Evolutionary conservation across 768 basidiomycete genomes (phyloP), one percentile per base, ranked within the genome.

Genomic region (Leccinellum rugosiceps): DNA sequence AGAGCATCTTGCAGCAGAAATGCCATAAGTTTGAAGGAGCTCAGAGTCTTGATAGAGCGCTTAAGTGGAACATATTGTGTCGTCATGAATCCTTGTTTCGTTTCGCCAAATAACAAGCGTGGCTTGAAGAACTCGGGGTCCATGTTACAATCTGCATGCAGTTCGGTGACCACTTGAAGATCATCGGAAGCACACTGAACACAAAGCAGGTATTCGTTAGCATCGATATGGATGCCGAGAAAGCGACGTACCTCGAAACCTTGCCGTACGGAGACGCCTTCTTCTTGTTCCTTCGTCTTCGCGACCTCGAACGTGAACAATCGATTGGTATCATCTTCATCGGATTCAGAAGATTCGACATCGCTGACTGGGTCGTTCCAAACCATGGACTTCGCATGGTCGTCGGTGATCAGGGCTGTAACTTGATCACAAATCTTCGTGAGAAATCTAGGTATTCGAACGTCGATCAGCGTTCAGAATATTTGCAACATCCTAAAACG

Each of bases 391-490:
- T 71, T 64, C 0, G 78, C 72, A 52, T 84, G 76, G 7, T 78
- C 76, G 1, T 76, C 65, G 4, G 84, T 82, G 28, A 86, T 63
- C 23, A 85, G 59, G 17, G 78, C 79, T 0, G 74, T 60, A 9
- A 81, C 66, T 67, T 86, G 84, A 59, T 86, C 84, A 13, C 78
- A 70, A 6, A 85, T 76, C 64, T 84, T 83, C 3, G 77, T 83
- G 8, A 86, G 77, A 62, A 84, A 86, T 50, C 84, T 86, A 34
- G 11, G 14, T 9, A 38, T 41, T 25, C 7, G 2, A 21, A 3
- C 4, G 10, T 55, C 31, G 52, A 38, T 25, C 14, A 34, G 32
- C 3, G 15, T 30, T 23, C 15, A 23, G 10, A 26, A 48, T 1
- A 10, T 31, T 5, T 6, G 25, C 3, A 45, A 28, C 11, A 6